Percentiles rank a stretch among this genome's conserved stretches.
Evolutionary conservation across 106 monocot genomes (phyloP).

Genomic region (Agapanthus africanus): DNA sequence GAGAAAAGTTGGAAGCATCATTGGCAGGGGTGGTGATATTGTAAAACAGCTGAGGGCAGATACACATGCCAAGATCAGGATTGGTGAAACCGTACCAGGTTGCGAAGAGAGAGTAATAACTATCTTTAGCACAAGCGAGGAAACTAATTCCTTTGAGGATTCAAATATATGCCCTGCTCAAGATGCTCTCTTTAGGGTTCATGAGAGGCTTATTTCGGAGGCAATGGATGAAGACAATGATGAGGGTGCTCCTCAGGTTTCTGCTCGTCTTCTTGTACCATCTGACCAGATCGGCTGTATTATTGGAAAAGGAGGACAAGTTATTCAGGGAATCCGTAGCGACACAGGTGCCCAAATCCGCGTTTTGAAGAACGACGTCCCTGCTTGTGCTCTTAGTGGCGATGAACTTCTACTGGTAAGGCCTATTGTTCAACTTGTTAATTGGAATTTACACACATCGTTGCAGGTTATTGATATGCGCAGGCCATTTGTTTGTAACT

Average conservation of each 20-base stretch:
- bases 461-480: no score
- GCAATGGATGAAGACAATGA: slow-evolving; percentile 46
- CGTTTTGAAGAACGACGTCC: slow-evolving; percentile 60
- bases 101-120: slow-evolving; percentile 91
- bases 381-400: slow-evolving; percentile 55
- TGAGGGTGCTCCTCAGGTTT: slow-evolving; percentile 39
- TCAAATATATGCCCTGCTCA: slow-evolving; percentile 84
- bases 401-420: slow-evolving; percentile 98
- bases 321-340: slow-evolving; percentile 61
- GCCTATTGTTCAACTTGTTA: no score
- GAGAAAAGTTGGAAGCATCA: slow-evolving; percentile 82
- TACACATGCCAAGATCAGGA: slow-evolving; percentile 74
- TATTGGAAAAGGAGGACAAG: slow-evolving; percentile 81
- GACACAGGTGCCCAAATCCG: slow-evolving; percentile 71
- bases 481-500: no score
- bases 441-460: no score
- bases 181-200: slow-evolving; percentile 84
- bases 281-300: slow-evolving; percentile 97
- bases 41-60: slow-evolving; percentile 91
- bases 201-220: slow-evolving; percentile 61
- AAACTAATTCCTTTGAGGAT: slow-evolving; percentile 59
- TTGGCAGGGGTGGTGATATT: slow-evolving; percentile 94
- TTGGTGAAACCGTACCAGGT: slow-evolving; percentile 69
- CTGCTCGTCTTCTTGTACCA: slow-evolving; percentile 76
- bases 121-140: slow-evolving; percentile 64